Base-by-base conservation (phyloP, 2,329 filamentous ascomycete species). In the Colletotrichum gigasporum region DNA sequence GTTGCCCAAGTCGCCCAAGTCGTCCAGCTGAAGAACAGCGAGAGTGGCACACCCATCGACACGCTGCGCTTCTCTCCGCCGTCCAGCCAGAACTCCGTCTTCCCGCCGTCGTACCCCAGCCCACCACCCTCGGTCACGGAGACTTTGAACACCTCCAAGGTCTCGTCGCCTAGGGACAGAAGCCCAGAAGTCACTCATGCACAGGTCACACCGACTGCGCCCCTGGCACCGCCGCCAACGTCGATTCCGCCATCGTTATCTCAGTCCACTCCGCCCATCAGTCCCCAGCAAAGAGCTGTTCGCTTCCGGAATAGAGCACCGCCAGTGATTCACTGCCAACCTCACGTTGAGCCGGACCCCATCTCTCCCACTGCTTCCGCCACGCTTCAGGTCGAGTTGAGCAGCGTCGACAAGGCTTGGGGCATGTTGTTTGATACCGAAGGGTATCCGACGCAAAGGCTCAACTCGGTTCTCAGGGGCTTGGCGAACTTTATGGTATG, bases 401-500 rank as follows among this genome's bases (percentile, higher is more conserved):
- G 85, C 1, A 85, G 86, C 2, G 76, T 91, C 26, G 91, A 94
- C 73, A 87, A 85, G 72, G 89, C 90, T 72, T 97, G 93, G 93
- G 91, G 92, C 5, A 82, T 82, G 9, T 75, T 97, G 3, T 96
- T 96, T 72, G 88, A 91, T 47, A 79, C 82, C 3, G 82, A 88
- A 26, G 91, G 90, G 0, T 83, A 85, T 59, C 87, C 91, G 1
- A 94, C 92, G 0, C 76, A 82, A 48, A 83, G 92, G 53, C 82
- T 95, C 14, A 86, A 86, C 0, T 87, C 94, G 68, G 88, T 96
- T 37, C 78, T 96, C 50, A 83, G 88, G 58, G 92, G 92, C 0
- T 80, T 97, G 60, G 92, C 92, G 11, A 83, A 87, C 56, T 90
- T 93, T 73, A 79, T 97, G 71, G 91, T 93, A 79, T 70, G 85